These are phyloP conservation scores for Aspergillus persii DNA, from an alignment of 2,329 filamentous ascomycete species.

Conservation along the genomic window DNA sequence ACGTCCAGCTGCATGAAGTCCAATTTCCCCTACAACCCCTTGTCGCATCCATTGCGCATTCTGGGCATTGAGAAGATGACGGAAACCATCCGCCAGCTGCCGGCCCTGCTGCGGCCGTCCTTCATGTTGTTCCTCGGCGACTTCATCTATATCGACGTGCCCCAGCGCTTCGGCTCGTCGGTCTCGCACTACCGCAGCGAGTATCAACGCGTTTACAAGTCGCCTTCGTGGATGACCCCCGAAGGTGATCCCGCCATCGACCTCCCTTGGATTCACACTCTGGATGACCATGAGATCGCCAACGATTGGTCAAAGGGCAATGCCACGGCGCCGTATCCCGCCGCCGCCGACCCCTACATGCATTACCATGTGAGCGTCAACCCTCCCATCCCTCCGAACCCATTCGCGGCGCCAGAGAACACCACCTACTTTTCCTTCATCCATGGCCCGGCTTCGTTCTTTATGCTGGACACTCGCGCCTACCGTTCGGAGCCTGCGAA, in stretches of 20 bases:
- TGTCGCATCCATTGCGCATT: slow-evolving; percentile 79
- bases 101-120: slow-evolving; percentile 49
- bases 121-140: slow-evolving; percentile 62
- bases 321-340: slow-evolving; percentile 73
- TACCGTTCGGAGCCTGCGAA: slow-evolving; percentile 62
- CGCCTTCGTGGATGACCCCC: slow-evolving; percentile 75
- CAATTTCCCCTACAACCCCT: slow-evolving; percentile 81
- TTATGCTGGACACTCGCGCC: slow-evolving; percentile 87
- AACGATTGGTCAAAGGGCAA: slow-evolving; percentile 86
- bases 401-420: slow-evolving; percentile 54
- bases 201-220: slow-evolving; percentile 93
- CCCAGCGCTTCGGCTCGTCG: slow-evolving; percentile 69
- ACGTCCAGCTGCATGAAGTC: slow-evolving; percentile 91
- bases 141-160: slow-evolving; percentile 67
- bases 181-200: slow-evolving; percentile 80
- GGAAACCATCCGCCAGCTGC: slow-evolving; percentile 66
- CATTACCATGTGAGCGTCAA: slow-evolving; percentile 85
- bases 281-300: slow-evolving; percentile 93
- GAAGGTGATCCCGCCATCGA: slow-evolving; percentile 60
- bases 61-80: slow-evolving; percentile 77
- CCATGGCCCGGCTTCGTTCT: slow-evolving; percentile 89
- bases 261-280: slow-evolving; percentile 94
- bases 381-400: slow-evolving; percentile 59
- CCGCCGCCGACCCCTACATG: slow-evolving; percentile 79
- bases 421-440: slow-evolving; percentile 86